phyloP scores from a whole-genome alignment of 768 basidiomycete genomes.

The Termitomyces eurrhizus region DNA sequence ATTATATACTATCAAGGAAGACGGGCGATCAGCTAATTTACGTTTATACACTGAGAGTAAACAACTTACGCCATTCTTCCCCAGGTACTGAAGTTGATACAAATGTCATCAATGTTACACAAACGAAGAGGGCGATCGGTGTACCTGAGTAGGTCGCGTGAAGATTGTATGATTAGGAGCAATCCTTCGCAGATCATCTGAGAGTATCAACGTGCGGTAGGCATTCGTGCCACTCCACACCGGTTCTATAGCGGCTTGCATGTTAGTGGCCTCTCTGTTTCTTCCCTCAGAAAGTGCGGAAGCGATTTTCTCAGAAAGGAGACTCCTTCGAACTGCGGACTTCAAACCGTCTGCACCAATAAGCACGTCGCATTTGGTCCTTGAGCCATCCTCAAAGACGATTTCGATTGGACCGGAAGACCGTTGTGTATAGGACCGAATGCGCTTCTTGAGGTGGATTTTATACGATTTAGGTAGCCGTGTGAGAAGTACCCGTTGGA shows the following conservation, averaged over 20 bases:
- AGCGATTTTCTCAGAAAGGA: conserved; percentile 35
- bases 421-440: conserved; percentile 51
- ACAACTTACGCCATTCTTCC: conserved; percentile 39
- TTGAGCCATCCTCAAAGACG: conserved; percentile 59
- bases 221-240: conserved; percentile 56
- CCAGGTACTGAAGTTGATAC: conserved; percentile 46
- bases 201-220: conserved; percentile 57
- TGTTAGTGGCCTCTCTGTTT: conserved; percentile 33
- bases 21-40: not conserved
- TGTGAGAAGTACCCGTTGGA: conserved; percentile 54
- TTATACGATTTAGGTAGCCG: conserved; percentile 42
- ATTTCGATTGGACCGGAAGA: conserved; percentile 40
- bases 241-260: conserved; percentile 44
- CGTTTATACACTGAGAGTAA: not conserved
- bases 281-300: conserved; percentile 30
- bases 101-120: not conserved
- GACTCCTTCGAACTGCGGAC: conserved; percentile 44
- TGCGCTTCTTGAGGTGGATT: conserved; percentile 52
- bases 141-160: conserved; percentile 45
- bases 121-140: conserved; percentile 8
- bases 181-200: conserved; percentile 38
- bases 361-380: conserved; percentile 59
- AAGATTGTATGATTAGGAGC: conserved; percentile 47
- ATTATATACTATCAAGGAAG: conserved; percentile 45
- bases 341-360: conserved; percentile 69